A percentile compares a stretch with the other conserved stretches of the same genome.
phyloP scores from a whole-genome alignment of 176 grass and related monocot species.

The Canna indica region DNA sequence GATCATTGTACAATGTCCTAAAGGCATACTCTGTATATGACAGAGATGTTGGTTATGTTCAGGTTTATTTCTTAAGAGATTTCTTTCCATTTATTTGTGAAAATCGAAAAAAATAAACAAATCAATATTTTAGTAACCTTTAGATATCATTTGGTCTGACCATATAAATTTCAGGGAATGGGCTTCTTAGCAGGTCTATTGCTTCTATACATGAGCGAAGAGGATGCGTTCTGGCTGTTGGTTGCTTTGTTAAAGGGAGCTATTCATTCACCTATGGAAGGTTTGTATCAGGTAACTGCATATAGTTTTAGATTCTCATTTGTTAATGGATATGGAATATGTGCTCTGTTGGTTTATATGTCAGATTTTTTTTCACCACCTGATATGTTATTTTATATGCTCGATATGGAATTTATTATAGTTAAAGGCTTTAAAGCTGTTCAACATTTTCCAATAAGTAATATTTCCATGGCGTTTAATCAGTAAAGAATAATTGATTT shows the following conservation, averaged over 20 bases:
- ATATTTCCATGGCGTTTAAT: no score
- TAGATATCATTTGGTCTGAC: constrained; percentile 1
- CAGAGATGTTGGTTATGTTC: constrained; percentile 92
- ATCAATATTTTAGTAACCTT: not conserved
- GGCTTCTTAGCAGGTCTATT: constrained; percentile 89
- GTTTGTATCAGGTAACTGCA: constrained; percentile 80
- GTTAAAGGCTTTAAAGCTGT: no score
- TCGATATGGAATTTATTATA: no score
- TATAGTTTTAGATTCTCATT: constrained; percentile 6
- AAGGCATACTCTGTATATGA: constrained; percentile 98
- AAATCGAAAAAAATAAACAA: not conserved
- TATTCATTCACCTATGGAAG: constrained; percentile 95
- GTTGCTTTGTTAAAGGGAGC: constrained; percentile 95
- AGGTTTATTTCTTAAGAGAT: constrained; percentile 46
- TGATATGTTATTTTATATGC: no score
- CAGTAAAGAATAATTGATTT: no score
- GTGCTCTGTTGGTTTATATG: not conserved
- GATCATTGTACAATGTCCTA: constrained; percentile 89
- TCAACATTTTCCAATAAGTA: no score
- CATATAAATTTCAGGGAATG: constrained; percentile 60
- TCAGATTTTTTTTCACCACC: not conserved
- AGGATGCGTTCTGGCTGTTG: constrained; percentile 95
- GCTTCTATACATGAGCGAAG: constrained; percentile 97
- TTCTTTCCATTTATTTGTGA: not conserved
- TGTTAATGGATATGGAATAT: not conserved